Evolutionary conservation across 805 yeast species (phyloP), one percentile per base, ranked within the genome.

Genomic region (Jamesozyma hellenica): DNA sequence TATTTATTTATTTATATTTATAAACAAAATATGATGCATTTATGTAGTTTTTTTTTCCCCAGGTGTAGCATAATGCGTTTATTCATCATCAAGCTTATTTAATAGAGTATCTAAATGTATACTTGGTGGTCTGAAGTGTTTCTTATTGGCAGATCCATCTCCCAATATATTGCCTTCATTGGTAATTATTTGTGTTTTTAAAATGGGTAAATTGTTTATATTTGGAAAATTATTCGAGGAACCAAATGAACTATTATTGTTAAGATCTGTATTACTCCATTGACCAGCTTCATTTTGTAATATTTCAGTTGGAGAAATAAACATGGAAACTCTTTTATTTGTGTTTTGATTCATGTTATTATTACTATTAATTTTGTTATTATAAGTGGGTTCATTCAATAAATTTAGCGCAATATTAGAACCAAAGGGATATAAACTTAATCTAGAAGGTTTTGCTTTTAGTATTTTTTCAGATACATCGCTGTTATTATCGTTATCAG

Each of bases 231-330:
- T 43, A 10, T 26, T 28, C 4, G 39, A 31, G 2, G 51, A 43
- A 5, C 40, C 46, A 36, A 44, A 46, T 3, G 41, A 28, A 35
- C 40, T 39, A 26, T 39, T 38, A 34, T 21, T 30, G 28, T 46
- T 41, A 17, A 32, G 30, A 33, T 46, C 46, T 18, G 40, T 36
- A 7, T 25, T 18, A 19, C 16, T 19, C 34, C 41, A 27, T 27
- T 35, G 29, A 10, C 26, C 14, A 3, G 38, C 38, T 19, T 49
- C 49, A 33, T 45, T 40, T 34, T 53, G 56, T 31, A 68, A 46
- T 41, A 70, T 61, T 43, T 65, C 65, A 4, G 74, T 71, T 2
- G 79, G 79, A 19, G 77, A 71, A 15, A 74, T 62, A 42, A 71
- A 72, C 70, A 74, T 61, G 4, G 77, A 71, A 10, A 59, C 56